Base-by-base conservation (phyloP, 108 stramenopile genomes). In the Thalassiosira profunda region DNA sequence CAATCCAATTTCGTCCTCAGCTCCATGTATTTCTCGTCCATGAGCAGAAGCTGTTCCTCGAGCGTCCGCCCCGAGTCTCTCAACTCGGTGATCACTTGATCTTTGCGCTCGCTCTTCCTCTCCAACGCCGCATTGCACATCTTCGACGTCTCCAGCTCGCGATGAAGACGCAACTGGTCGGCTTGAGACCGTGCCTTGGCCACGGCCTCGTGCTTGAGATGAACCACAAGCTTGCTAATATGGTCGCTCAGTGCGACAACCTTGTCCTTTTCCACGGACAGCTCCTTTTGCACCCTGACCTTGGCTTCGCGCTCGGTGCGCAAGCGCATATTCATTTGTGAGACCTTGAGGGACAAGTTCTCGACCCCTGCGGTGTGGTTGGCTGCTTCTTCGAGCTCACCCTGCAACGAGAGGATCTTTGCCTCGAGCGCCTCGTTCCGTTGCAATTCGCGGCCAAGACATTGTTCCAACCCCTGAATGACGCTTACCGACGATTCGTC, bases 1-100 rank as follows among this genome's bases (percentile, higher is more conserved):
- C 86, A 90, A 54, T 89, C 91, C 11, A 92, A 63, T 63, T 90
- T 93, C 30, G 63, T 72, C 24, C 89, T 44, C 5, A 93, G 74
- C 45, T 90, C 87, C 55, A 85, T 61, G 63, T 86, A 90, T 70
- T 90, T 90, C 36, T 85, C 79, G 41, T 93, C 87, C 89, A 93
- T 89, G 11, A 87, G 72, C 18, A 79, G 79, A 34, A 88, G 79
- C 53, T 93, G 89, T 42, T 90, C 89, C 54, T 90, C 89, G 24
- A 93, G 61, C 12, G 87, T 74, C 48, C 85, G 83, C 7, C 72
- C 48, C 14, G 84, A 86, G 58, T 93, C 89, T 54, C 81, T 63
- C 10, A 93, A 63, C 45, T 93, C 88, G 8, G 41, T 29, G 42
- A 84, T 83, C 20, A 69, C 72, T 14, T 77, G 37, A 23, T 91